Base-by-base conservation (phyloP, 176 grass and related monocot species). In the Olyra latifolia region DNA sequence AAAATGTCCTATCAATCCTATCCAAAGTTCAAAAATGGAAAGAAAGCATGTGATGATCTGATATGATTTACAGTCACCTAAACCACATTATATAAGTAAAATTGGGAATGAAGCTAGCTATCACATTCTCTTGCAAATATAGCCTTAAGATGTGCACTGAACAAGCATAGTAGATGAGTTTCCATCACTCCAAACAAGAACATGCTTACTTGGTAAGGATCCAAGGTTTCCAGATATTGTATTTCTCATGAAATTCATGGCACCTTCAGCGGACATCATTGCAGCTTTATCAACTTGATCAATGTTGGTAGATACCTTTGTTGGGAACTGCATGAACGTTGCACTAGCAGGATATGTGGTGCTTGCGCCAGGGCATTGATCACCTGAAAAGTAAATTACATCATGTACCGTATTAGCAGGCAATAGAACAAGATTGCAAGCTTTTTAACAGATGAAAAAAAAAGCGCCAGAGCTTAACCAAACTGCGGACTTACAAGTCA, bases 201-300 rank as follows among this genome's bases (percentile, higher is more conserved):
- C 54, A 59, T 66, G 47, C 76, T 32, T 82, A 91, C 92, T 72
- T 87, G 82, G 83, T 80, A 63, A 83, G 22, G 29, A 27, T 27
- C n/a, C 69, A 45, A 62, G 14, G 19, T 60, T 15, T 74, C 71
- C 75, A 56, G 88, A 65, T 13, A 91, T 81, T 78, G 77, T 68
- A 73, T 44, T 82, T 73, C 70, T 87, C 86, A 89, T 57, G 46
- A 88, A 84, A 84, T 83, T 87, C 65, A 94, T 54, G 62, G 80
- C 76, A 75, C 62, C 81, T 91, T 97, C 88, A 82, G 69, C 83
- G 42, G 75, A 61, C 69, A 85, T 86, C 84, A 82, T 88, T 52
- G 88, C 87, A 79, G 75, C 80, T 72, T 86, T 91, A 55, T 68
- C 58, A 85, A 67, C 54, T 58, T 76, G 68, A 82, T 97, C 87